Evolutionary conservation across 1,284 basidiomycete species (phyloP).

Genomic region (Malassezia pachydermatis): DNA sequence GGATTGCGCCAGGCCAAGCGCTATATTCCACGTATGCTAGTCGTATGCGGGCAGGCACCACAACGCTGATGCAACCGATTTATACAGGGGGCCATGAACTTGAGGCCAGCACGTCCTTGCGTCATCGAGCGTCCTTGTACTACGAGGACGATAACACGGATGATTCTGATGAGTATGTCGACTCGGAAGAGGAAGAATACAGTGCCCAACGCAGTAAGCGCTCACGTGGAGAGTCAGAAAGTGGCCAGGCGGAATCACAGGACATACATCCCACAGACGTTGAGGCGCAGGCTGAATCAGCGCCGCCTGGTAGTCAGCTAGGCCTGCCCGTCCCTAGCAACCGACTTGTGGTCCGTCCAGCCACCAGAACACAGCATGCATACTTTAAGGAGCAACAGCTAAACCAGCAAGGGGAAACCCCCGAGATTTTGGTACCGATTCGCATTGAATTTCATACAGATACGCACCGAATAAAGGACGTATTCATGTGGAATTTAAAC

Average conservation of each 20-base stretch:
- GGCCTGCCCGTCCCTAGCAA: conserved; percentile 72
- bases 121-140: conserved; percentile 17
- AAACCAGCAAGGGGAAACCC: conserved; percentile 35
- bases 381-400: conserved; percentile 54
- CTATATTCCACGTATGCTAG: conserved; percentile 74
- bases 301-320: conserved; percentile 59
- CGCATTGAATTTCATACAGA: conserved; percentile 89
- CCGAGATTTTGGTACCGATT: conserved; percentile 72
- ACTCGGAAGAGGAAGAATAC: conserved; percentile 21
- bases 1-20: conserved; percentile 55
- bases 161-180: conserved; percentile 6
- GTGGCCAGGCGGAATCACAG: neutral
- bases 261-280: conserved; percentile 15
- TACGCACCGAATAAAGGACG: conserved; percentile 78
- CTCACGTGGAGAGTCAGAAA: neutral
- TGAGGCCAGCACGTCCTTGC: conserved; percentile 7
- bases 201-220: conserved; percentile 24
- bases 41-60: conserved; percentile 80
- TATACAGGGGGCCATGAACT: conserved; percentile 17
- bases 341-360: conserved; percentile 60
- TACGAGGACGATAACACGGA: conserved; percentile 17
- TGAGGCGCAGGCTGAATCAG: conserved; percentile 27
- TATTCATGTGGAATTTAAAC: conserved; percentile 92
- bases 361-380: conserved; percentile 58
- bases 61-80: conserved; percentile 83